Evolutionary conservation across 2,329 filamentous ascomycete species (phyloP).

Genomic region (Pseudogymnoascus sp.): DNA sequence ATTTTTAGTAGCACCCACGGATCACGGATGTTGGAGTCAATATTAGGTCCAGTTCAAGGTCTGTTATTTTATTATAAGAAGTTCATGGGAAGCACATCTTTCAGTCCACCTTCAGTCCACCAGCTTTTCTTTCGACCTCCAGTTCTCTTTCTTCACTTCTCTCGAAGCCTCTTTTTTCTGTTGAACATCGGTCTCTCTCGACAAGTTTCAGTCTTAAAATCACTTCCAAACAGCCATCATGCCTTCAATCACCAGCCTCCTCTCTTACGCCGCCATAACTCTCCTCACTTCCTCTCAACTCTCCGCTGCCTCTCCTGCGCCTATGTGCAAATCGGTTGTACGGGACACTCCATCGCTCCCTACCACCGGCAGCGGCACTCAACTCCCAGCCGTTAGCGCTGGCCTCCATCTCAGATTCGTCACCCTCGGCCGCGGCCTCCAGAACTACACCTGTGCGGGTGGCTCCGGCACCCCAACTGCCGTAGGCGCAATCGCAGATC

Average conservation of each 20-base stretch:
- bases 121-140: neutral
- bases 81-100: neutral
- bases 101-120: neutral
- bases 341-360: conserved; percentile 17
- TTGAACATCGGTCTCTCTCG: neutral
- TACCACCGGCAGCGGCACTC: conserved; percentile 18
- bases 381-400: conserved; percentile 18
- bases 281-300: conserved; percentile 17
- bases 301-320: conserved; percentile 16
- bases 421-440: conserved; percentile 25
- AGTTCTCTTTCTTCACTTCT: neutral
- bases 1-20: neutral
- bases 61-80: conserved; percentile 2
- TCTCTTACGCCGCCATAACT: conserved; percentile 16
- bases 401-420: conserved; percentile 22
- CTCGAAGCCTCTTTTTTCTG: neutral
- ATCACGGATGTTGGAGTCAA: neutral
- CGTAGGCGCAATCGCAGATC: conserved; percentile 24
- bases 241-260: conserved; percentile 20
- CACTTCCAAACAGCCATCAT: conserved; percentile 12
- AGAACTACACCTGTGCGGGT: conserved; percentile 27
- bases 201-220: neutral
- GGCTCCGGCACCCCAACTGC: conserved; percentile 15
- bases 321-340: neutral
- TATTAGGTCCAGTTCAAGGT: neutral